Base-by-base conservation (phyloP, 257 asterid species). In the Primulina tabacum region DNA sequence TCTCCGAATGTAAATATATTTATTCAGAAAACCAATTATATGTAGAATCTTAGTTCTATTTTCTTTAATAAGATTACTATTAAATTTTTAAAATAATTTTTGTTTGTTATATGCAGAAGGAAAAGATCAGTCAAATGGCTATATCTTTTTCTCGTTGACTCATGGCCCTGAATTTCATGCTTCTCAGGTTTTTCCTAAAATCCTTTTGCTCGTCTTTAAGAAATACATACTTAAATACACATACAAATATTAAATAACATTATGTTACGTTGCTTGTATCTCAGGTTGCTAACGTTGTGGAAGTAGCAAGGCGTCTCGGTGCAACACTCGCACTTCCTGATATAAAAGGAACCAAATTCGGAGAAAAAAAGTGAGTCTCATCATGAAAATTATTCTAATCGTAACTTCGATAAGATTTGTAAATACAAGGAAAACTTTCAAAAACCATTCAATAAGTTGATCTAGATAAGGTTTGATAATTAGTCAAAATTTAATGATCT, bases 261-360 rank as follows among this genome's bases (percentile, higher is more conserved):
- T 72, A 6, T 14, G 6, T 20, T 72, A 6, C 7, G 6, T 24
- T 37, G 28, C 14, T 62, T 30, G 6, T 12, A 62, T 71, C 43
- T 32, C 79, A 90, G 94, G 64, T 88, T 37, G 89, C 89, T 55
- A 79, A 76, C 76, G 97, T 89, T 3, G 81, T 85, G 60, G 50
- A 64, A 3, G 86, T 83, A 20, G 94, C 94, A 14, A 81, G 60
- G 62, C 78, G 81, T 63, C 85, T 87, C 12, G 87, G 87, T 57
- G 96, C 94, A 64, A 76, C 77, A 30, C 83, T 90, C 17, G 87
- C 79, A 59, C 84, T 90, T 67, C 96, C 90, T 60, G 83, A 81
- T 62, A 75, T 90, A 40, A 69, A 28, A 73, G 85, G 77, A 72
- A 64, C 58, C 72, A 82, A 76, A 70, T 38, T 35, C 0, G 72